phyloP scores from a whole-genome alignment of 2,329 filamentous ascomycete genomes.

The Anisogramma anomala region DNA sequence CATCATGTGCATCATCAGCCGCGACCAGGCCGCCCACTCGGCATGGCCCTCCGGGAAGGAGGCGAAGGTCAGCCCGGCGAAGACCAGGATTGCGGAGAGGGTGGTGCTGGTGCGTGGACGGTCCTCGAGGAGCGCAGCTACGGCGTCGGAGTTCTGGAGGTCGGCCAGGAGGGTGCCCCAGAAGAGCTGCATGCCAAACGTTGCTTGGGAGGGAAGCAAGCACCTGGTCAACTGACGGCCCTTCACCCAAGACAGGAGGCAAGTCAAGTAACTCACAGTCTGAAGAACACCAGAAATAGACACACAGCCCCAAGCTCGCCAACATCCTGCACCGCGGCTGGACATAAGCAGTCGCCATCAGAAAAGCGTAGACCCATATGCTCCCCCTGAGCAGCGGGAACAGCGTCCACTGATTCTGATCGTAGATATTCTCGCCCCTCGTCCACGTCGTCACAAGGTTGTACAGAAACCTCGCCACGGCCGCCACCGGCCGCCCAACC shows the following conservation, averaged over 20 bases:
- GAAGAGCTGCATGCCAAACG: slow-evolving; percentile 48
- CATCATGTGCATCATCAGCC: slow-evolving; percentile 31
- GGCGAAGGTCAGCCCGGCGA: slow-evolving; percentile 43
- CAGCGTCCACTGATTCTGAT: slow-evolving; percentile 48
- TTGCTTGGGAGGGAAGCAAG: slow-evolving; percentile 24
- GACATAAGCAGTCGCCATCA: slow-evolving; percentile 39
- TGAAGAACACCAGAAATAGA: slow-evolving; percentile 35
- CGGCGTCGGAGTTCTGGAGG: slow-evolving; percentile 38
- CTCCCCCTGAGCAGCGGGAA: slow-evolving; percentile 42
- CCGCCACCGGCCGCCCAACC: slow-evolving; percentile 28
- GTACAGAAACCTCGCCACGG: slow-evolving; percentile 32
- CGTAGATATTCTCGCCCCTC: slow-evolving; percentile 37
- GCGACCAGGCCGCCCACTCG: slow-evolving; percentile 43
- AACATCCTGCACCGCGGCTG: slow-evolving; percentile 38
- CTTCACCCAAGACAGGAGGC: slow-evolving; percentile 7
- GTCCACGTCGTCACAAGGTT: slow-evolving; percentile 42
- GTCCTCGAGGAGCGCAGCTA: slow-evolving; percentile 34
- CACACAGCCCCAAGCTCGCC: slow-evolving; percentile 32
- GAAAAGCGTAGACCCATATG: slow-evolving; percentile 41
- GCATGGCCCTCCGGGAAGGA: slow-evolving; percentile 47
- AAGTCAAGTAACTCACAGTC: slow-evolving; percentile 21
- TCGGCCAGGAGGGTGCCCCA: slow-evolving; percentile 52
- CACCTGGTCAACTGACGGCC: too few species aligned
- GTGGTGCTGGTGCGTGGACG: slow-evolving; percentile 31
- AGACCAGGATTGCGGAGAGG: slow-evolving; percentile 37